phyloP scores from a whole-genome alignment of 2,329 filamentous ascomycete species.

The Pyrenochaeta sp. region DNA sequence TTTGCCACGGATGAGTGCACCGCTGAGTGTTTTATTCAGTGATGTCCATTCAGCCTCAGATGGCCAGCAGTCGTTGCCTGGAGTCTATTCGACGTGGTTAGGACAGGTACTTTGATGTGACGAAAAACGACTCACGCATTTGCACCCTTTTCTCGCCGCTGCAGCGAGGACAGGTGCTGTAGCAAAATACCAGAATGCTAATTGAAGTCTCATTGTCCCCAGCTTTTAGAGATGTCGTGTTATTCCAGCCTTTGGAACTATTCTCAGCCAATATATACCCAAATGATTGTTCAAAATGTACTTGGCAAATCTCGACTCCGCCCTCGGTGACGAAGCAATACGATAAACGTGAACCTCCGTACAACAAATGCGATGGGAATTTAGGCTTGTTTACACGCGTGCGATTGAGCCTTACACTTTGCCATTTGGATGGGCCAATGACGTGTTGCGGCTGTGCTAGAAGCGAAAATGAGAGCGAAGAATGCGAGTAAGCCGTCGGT shows the following conservation, averaged over 20 bases:
- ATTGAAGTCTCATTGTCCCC: constrained; percentile 1
- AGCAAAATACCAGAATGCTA: constrained; percentile 2
- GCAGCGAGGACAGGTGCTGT: not conserved
- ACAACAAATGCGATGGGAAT: not conserved
- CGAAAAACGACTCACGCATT: constrained; percentile 23
- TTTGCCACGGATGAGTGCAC: constrained; percentile 24
- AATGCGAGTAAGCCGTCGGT: constrained; percentile 4
- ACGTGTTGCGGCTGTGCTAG: constrained; percentile 7
- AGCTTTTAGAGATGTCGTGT: too few relatives aligned
- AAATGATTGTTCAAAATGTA: too few relatives aligned
- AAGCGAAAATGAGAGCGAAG: constrained; percentile 5
- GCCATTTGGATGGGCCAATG: constrained; percentile 7
- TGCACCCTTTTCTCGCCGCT: constrained; percentile 14
- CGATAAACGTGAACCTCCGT: not conserved
- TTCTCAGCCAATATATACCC: too few relatives aligned
- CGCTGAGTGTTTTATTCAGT: constrained; percentile 29
- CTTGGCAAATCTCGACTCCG: too few relatives aligned
- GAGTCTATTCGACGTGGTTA: constrained; percentile 16
- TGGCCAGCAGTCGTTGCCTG: constrained; percentile 31
- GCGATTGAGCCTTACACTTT: not conserved
- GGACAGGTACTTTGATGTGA: too few relatives aligned
- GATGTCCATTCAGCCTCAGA: constrained; percentile 21
- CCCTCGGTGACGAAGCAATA: not conserved
- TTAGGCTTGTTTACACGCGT: not conserved
- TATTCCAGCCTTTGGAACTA: too few relatives aligned